phyloP scores from a whole-genome alignment of 345 rosid genomes.

The Cochlearia excelsa region DNA sequence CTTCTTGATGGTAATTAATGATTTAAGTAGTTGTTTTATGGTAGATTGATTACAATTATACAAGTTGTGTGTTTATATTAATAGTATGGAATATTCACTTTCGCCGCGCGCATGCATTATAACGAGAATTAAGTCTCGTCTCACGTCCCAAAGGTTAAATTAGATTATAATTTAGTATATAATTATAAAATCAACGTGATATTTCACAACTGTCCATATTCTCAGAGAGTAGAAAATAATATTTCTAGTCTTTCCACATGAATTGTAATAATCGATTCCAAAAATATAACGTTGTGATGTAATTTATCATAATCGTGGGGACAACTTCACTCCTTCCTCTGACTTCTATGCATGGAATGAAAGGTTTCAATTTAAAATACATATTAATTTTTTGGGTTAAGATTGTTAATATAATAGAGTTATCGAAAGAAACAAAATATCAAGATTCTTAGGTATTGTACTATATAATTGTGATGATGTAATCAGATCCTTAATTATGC shows the following conservation, averaged over 20 bases:
- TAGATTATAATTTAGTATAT: constrained; percentile 22
- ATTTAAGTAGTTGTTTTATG: constrained; percentile 17
- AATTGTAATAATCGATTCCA: too few relatives aligned
- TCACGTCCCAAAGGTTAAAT: constrained; percentile 62
- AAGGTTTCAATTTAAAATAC: constrained; percentile 21
- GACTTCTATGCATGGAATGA: constrained; percentile 27
- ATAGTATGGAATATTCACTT: constrained; percentile 40
- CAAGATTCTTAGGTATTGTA: constrained; percentile 14
- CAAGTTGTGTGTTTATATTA: constrained; percentile 24
- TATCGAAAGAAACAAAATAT: constrained; percentile 12
- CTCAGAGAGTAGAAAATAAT: neutral
- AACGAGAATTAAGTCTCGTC: constrained; percentile 36
- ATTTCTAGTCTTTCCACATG: too few relatives aligned
- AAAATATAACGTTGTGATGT: too few relatives aligned
- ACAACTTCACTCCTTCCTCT: constrained; percentile 9
- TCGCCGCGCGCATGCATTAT: constrained; percentile 56
- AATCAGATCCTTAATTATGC: constrained; percentile 25
- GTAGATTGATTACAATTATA: constrained; percentile 46
- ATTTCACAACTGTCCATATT: constrained; percentile 14
- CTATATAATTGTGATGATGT: constrained; percentile 21
- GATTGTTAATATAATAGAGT: neutral
- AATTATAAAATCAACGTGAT: neutral
- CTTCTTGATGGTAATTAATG: constrained; percentile 28
- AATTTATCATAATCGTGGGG: too few relatives aligned
- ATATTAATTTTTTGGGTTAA: neutral